A percentile compares a stretch with the other conserved stretches of the same genome.
phyloP scores from a whole-genome alignment of 345 rosid genomes.

The Aurinia saxatilis region DNA sequence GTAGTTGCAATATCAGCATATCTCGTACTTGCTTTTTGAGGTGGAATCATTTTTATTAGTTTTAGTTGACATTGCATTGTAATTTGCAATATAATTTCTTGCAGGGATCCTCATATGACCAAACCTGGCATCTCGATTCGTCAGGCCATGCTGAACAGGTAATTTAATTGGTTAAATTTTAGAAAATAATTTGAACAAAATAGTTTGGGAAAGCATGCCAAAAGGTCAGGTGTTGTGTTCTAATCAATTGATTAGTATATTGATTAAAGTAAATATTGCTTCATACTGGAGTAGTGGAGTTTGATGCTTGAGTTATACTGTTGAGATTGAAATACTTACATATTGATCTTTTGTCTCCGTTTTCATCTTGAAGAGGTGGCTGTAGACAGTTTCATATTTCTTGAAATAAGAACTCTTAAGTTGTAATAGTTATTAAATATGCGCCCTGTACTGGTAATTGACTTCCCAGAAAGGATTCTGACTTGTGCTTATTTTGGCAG shows the following conservation, averaged over 20 bases:
- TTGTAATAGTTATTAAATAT: background rate
- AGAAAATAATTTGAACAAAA: background rate
- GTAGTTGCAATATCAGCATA: conserved; percentile 45
- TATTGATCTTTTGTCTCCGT: background rate
- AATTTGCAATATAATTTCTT: conserved; percentile 24
- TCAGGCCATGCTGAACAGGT: conserved; percentile 72
- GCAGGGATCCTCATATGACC: conserved; percentile 81
- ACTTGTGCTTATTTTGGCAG: conserved; percentile 38
- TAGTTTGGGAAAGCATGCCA: background rate
- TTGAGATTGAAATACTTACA: background rate
- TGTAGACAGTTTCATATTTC: conserved; percentile 6
- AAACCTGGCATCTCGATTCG: conserved; percentile 70
- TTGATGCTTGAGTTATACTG: conserved; percentile 5
- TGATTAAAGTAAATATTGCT: conserved; percentile 6
- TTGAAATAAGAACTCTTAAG: background rate
- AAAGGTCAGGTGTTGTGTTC: conserved; percentile 5
- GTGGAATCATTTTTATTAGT: background rate
- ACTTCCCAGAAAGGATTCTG: conserved; percentile 5
- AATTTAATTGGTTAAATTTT: conserved; percentile 8
- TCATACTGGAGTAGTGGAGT: conserved; percentile 6
- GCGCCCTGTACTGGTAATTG: background rate
- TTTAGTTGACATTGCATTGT: conserved; percentile 14
- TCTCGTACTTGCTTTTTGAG: conserved; percentile 12
- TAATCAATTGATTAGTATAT: background rate
- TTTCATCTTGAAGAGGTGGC: conserved; percentile 7